A percentile compares a stretch with the other conserved stretches of the same genome.
phyloP scores from a whole-genome alignment of 2,329 filamentous ascomycete species.

The Fusarium sp. region DNA sequence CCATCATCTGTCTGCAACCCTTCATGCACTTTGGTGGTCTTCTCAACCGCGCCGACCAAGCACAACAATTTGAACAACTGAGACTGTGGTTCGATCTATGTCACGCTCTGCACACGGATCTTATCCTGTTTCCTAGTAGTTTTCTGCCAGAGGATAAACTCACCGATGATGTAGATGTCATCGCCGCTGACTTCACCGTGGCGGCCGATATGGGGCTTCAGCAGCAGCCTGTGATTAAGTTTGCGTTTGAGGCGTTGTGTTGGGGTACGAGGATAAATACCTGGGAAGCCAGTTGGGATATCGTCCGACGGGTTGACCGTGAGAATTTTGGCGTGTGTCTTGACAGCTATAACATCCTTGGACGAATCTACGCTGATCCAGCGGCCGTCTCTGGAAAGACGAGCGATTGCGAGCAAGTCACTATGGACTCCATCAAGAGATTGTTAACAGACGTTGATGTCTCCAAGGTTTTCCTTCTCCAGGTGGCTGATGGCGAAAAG shows the following conservation, averaged over 20 bases:
- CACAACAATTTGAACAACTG: slow-evolving; percentile 69
- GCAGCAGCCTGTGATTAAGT: slow-evolving; percentile 68
- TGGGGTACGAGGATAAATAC: slow-evolving; percentile 77
- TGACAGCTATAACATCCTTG: slow-evolving; percentile 83
- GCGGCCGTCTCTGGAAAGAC: slow-evolving; percentile 62
- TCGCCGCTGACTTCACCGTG: slow-evolving; percentile 70
- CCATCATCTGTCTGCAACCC: slow-evolving; percentile 76
- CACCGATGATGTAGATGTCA: slow-evolving; percentile 61
- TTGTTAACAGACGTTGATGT: slow-evolving; percentile 68
- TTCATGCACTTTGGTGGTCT: slow-evolving; percentile 84
- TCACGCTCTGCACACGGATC: slow-evolving; percentile 71
- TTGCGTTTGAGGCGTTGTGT: slow-evolving; percentile 78
- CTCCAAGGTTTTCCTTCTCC: slow-evolving; percentile 78
- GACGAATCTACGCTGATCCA: slow-evolving; percentile 77
- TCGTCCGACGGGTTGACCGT: slow-evolving; percentile 72
- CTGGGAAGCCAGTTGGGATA: slow-evolving; percentile 78
- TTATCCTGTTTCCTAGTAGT: slow-evolving; percentile 79
- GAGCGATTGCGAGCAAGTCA: slow-evolving; percentile 63
- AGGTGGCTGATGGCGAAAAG: slow-evolving; percentile 79
- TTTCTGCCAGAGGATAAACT: slow-evolving; percentile 66
- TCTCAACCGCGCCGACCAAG: slow-evolving; percentile 68
- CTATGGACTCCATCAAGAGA: slow-evolving; percentile 64
- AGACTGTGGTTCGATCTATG: slow-evolving; percentile 76
- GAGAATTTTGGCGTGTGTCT: slow-evolving; percentile 81
- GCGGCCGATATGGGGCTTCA: slow-evolving; percentile 74